Base-by-base conservation (phyloP, 2,329 filamentous ascomycete species). In the Thelonectria olida region DNA sequence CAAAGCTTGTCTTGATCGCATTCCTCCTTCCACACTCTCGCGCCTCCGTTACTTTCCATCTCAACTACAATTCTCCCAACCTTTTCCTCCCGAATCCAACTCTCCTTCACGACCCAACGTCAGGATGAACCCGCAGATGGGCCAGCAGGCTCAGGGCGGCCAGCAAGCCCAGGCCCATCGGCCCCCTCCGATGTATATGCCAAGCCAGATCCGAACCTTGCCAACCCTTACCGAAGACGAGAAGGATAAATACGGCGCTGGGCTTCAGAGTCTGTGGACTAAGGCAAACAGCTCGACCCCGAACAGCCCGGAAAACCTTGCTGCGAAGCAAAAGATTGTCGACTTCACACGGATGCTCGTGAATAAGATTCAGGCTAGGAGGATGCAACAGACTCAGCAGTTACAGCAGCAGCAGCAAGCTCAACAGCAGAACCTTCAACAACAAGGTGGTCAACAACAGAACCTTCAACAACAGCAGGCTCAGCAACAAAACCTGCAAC, bases 261-360 rank as follows among this genome's bases (percentile, higher is more conserved):
- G 87, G 1, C 76, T 90, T 1, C 78, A 80, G 9, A 70, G 76
- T 2, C 75, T 90, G 0, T 90, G 85, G 82, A 79, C 76, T 20
- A 79, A 85, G 39, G 81, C 85, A 45, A 82, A 84, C 59, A 81
- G 78, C 19, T 75, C 78, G 1, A 73, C 81, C 0, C 77, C 80
- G 2, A 83, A 84, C 20, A 85, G 84, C 4, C 67, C 70, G 1
- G 80, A 84, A 20, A 82, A 88, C 45, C 73, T 79, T 22, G 76
- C 79, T 0, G 86, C 87, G 0, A 83, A 82, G 64, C 80, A 81
- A 39, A 89, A 88, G 75, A 84, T 90, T 20, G 73, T 78, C 7
- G 86, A 89, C 8, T 90, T 90, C 70, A 86, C 87, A 0, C 81
- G 81, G 42, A 87, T 86, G 74, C 79, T 90, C 2, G 74, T 81